Conservation (phyloP, 169 alveolate species). For the Babesia ovata region DNA sequence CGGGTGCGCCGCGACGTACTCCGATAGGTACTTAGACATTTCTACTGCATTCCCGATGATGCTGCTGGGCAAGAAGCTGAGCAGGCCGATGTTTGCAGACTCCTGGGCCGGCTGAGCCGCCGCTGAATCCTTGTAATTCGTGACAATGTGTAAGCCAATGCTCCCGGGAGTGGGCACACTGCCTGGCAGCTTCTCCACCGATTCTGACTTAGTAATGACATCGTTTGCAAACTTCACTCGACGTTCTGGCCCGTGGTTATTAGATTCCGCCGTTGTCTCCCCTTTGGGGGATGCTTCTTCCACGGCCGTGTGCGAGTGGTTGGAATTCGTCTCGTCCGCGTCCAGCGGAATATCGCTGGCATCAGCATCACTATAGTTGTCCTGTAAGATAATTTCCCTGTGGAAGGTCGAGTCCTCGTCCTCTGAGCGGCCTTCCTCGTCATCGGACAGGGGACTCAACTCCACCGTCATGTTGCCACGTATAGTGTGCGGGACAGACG, state of each 20-base stretch:
- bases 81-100: neutral
- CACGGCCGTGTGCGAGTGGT: neutral
- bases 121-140: neutral
- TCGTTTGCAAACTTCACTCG: slow-evolving; percentile 5
- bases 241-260: neutral
- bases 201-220: neutral
- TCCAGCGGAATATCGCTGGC: neutral
- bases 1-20: slow-evolving; percentile 49
- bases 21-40: slow-evolving; percentile 58
- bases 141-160: too few relatives aligned
- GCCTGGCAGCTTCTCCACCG: neutral
- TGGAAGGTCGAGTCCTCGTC: slow-evolving; percentile 44
- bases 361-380: slow-evolving; percentile 22
- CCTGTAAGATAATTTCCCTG: slow-evolving; percentile 34
- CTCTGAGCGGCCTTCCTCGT: slow-evolving; percentile 5
- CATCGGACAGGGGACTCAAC: slow-evolving; percentile 43
- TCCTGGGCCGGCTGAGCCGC: neutral
- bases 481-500: slow-evolving; percentile 3
- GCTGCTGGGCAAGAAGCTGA: slow-evolving; percentile 32
- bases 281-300: neutral
- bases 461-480: neutral
- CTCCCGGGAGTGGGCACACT: too few relatives aligned
- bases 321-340: neutral
- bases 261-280: neutral
- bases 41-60: slow-evolving; percentile 31